phyloP scores from a whole-genome alignment of 2,329 filamentous ascomycete species.

The Venturia effusa region DNA sequence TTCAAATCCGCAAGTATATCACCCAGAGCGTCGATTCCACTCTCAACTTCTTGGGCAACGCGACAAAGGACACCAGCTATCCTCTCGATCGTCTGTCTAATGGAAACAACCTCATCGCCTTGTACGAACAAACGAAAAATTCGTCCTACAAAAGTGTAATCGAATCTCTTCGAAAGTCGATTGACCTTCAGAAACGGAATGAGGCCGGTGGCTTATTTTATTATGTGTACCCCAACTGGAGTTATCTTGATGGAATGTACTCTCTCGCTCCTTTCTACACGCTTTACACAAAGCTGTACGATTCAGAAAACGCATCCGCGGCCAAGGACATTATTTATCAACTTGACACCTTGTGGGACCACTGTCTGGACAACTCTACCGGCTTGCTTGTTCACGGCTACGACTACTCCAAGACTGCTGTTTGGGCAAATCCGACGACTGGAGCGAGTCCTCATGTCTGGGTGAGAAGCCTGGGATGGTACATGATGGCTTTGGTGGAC shows the following conservation, averaged over 20 bases:
- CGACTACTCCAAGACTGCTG: constrained; percentile 36
- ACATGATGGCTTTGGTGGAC: constrained; percentile 41
- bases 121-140: constrained; percentile 15
- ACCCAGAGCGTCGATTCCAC: constrained; percentile 17
- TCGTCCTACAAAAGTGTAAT: constrained; percentile 15
- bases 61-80: constrained; percentile 15
- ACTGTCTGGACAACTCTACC: constrained; percentile 22
- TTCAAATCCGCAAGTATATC: constrained; percentile 13
- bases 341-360: constrained; percentile 21
- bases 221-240: constrained; percentile 38
- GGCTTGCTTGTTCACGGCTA: constrained; percentile 45
- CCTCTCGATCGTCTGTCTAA: constrained; percentile 23
- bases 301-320: constrained; percentile 11
- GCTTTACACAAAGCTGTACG: constrained; percentile 16
- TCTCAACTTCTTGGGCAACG: constrained; percentile 15
- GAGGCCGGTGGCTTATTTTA: constrained; percentile 25
- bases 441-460: constrained; percentile 44
- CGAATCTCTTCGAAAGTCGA: constrained; percentile 17
- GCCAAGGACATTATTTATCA: constrained; percentile 24
- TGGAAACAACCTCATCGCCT: constrained; percentile 19
- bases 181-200: constrained; percentile 21
- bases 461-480: constrained; percentile 46
- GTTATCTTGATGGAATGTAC: constrained; percentile 45
- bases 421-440: constrained; percentile 41
- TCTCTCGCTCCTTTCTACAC: constrained; percentile 35